Evolutionary conservation across 106 monocot genomes (phyloP).

Genomic region (Platanthera guangdongensis): DNA sequence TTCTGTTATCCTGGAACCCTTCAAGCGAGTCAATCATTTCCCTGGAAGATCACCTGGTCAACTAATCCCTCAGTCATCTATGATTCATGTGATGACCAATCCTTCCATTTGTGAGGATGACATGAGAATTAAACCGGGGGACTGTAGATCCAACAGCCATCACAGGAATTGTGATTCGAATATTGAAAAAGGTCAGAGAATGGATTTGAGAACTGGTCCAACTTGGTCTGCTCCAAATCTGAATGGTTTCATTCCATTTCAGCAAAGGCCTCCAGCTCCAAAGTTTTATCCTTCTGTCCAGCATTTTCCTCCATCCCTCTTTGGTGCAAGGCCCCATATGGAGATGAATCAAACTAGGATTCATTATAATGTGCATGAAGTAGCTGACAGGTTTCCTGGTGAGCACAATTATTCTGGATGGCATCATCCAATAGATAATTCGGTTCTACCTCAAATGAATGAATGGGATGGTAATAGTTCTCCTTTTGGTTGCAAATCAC

Average conservation of each 20-base stretch:
- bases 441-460: slow-evolving; percentile 42
- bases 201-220: slow-evolving; percentile 47
- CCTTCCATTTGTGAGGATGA: slow-evolving; percentile 54
- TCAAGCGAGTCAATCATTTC: slow-evolving; percentile 22
- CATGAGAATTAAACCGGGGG: slow-evolving; percentile 24
- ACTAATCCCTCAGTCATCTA: slow-evolving; percentile 25
- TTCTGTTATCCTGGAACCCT: slow-evolving; percentile 24
- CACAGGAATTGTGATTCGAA: slow-evolving; percentile 27
- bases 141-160: slow-evolving; percentile 32
- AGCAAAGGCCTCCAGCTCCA: slow-evolving; percentile 43
- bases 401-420: slow-evolving; percentile 63
- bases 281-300: slow-evolving; percentile 47
- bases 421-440: slow-evolving; percentile 43
- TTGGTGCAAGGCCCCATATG: slow-evolving; percentile 52
- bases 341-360: slow-evolving; percentile 42
- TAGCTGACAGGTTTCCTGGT: slow-evolving; percentile 39
- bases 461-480: slow-evolving; percentile 47
- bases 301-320: slow-evolving; percentile 56
- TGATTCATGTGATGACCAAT: slow-evolving; percentile 22
- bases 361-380: slow-evolving; percentile 54
- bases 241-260: slow-evolving; percentile 76
- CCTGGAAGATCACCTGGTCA: slow-evolving; percentile 24
- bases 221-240: slow-evolving; percentile 50
- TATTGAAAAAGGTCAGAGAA: slow-evolving; percentile 36
- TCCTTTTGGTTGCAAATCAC: slow-evolving; percentile 41